Conservation (phyloP, 768 basidiomycete genomes). For the Amanita pseudoporphyria region DNA sequence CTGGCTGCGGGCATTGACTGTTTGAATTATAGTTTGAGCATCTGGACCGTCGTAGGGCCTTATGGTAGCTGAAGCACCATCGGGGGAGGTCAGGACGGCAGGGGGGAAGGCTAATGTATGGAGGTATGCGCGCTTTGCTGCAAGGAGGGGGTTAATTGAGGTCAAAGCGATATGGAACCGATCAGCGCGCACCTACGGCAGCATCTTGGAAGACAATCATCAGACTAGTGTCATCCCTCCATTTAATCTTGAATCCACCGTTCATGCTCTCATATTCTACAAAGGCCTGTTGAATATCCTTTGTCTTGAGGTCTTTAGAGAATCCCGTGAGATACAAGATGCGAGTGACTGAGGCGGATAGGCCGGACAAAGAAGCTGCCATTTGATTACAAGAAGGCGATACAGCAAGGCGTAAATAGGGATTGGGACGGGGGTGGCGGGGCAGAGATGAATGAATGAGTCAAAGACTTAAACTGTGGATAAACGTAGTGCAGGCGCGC, state of each 20-base stretch:
- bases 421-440: conserved; percentile 4
- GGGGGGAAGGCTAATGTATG: conserved; percentile 80
- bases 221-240: conserved; percentile 95
- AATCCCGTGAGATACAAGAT: conserved; percentile 92
- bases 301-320: conserved; percentile 92
- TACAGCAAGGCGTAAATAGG: too few species aligned
- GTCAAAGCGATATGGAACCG: conserved; percentile 1
- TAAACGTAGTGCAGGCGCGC: not conserved
- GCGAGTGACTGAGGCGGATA: conserved; percentile 93
- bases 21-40: conserved; percentile 78
- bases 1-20: conserved; percentile 68
- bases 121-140: conserved; percentile 95
- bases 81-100: conserved; percentile 49
- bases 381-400: conserved; percentile 24
- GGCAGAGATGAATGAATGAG: conserved; percentile 6
- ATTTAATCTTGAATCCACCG: conserved; percentile 98
- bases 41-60: conserved; percentile 93
- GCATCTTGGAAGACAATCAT: conserved; percentile 93
- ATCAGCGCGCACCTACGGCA: conserved; percentile 59
- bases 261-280: conserved; percentile 76
- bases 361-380: conserved; percentile 66
- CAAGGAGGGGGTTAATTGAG: conserved; percentile 5
- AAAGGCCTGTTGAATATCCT: conserved; percentile 90
- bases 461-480: conserved; percentile 7
- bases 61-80: conserved; percentile 51